A percentile compares a stretch with the other conserved stretches of the same genome.
Evolutionary conservation across 176 grass and related monocot genomes (phyloP).

Genomic region (Canna indica): DNA sequence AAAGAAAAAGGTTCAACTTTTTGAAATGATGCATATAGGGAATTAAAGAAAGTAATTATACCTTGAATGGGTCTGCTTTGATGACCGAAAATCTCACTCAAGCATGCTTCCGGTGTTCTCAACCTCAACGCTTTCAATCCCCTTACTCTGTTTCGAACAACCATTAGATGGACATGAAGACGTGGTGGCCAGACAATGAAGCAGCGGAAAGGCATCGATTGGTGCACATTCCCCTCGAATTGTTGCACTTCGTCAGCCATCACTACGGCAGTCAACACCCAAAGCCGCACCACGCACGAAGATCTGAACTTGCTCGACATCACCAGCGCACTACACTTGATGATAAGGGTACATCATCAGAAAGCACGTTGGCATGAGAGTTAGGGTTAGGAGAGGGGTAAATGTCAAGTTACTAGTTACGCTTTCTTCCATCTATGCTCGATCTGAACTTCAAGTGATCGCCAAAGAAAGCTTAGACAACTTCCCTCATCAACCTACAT

Average conservation of each 20-base stretch:
- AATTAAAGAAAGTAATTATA: too few relatives aligned
- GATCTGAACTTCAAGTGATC: background rate
- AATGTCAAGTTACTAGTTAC: background rate
- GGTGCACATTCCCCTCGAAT: background rate
- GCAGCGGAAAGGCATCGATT: background rate
- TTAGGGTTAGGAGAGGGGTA: background rate
- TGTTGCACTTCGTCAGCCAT: background rate
- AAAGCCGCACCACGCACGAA: background rate
- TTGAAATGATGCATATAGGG: too few relatives aligned
- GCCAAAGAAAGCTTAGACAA: background rate
- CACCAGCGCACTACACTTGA: slow-evolving; percentile 9
- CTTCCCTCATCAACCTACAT: slow-evolving; percentile 7
- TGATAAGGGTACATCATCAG: slow-evolving; percentile 14
- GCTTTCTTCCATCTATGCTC: background rate
- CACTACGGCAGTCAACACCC: background rate
- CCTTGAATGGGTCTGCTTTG: slow-evolving; percentile 8
- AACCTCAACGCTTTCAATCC: background rate
- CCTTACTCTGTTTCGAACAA: background rate
- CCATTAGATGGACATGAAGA: background rate
- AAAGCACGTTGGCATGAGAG: background rate
- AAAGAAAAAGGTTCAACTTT: too few relatives aligned
- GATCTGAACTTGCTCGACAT: slow-evolving; percentile 5
- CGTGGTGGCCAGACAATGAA: too few relatives aligned
- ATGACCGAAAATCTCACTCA: background rate
- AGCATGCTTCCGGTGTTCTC: slow-evolving; percentile 14